Evolutionary conservation across 169 alveolate species (phyloP), one percentile per base, ranked within the genome.

Genomic region (Cyclospora cayetanensis): DNA sequence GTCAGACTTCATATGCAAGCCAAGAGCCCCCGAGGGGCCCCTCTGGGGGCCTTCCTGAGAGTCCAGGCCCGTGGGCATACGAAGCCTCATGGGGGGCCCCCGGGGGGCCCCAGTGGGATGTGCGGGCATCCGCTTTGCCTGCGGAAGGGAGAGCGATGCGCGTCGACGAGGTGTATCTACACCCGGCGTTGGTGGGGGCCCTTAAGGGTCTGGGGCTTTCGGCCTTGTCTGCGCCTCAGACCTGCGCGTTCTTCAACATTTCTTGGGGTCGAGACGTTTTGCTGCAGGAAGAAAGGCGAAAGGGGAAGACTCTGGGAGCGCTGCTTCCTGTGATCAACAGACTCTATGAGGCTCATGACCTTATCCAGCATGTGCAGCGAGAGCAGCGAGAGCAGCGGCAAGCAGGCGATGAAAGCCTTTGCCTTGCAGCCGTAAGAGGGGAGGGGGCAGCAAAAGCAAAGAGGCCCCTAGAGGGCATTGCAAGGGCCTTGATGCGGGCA

Each of bases 251-350:
- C n/a, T 29, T 39, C n/a, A n/a, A n/a, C 35, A 82, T 82, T 39
- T 50, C 34, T 39, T 50, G 34, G 46, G 90, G 90, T 4, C 60
- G 52, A 5, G 90, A 82, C 79, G 34, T 55, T n/a, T 50, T 82
- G 52, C 4, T 82, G 12, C 53, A 25, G 31, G 52, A 37, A 55
- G 35, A 63, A 20, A 82, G 65, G 0, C 77, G 90, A 1, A 60
- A 72, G 2, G 90, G 90, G 34, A 82, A 82, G 60, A 82, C 90
- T 20, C 52, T 82, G 39, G 90, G 53, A 15, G 43, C 15, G 29
- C 90, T 82, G 31, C 90, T 82, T 11, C 90, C 90, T 4, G 22
- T 82, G 20, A 5, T 82, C 35, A 63, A 82, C 90, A 82, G 52
- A 53, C 20, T 82, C 79, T 82, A 82, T 34, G 52, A 82, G 34